These are phyloP conservation scores for Pseudotulostoma volvatum DNA, from an alignment of 495 filamentous ascomycete genomes.

Conservation along the genomic window DNA sequence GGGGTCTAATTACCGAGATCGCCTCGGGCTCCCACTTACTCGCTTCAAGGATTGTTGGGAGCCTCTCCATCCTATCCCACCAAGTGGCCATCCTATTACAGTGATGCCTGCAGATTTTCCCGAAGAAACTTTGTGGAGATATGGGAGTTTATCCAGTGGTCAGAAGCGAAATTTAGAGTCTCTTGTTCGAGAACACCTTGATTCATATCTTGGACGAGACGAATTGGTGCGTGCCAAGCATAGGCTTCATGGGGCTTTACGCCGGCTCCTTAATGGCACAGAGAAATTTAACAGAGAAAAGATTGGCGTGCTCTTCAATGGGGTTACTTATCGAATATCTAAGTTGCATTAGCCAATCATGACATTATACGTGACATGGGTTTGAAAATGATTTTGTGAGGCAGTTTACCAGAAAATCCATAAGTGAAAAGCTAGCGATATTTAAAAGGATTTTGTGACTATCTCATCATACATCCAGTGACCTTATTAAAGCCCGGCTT, in stretches of 20 bases:
- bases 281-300: not conserved
- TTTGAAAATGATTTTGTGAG: not conserved
- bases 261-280: not conserved
- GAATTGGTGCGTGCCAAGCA: not conserved
- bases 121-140: not conserved
- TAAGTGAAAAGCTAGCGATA: not conserved
- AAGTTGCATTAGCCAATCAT: no score
- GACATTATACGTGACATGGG: no score
- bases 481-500: not conserved
- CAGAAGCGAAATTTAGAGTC: not conserved
- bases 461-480: not conserved
- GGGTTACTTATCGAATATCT: no score
- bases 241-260: not conserved
- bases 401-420: not conserved
- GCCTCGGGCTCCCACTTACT: constrained; percentile 3
- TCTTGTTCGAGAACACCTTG: not conserved
- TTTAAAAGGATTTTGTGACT: not conserved
- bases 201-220: not conserved
- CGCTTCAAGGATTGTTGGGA: constrained; percentile 4
- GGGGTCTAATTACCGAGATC: constrained; percentile 5
- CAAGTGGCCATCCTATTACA: not conserved
- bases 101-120: not conserved
- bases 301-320: no score
- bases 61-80: not conserved
- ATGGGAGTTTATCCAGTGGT: not conserved